These are phyloP conservation scores for Xylaria nigripes DNA, from an alignment of 495 filamentous ascomycete genomes.

Conservation along the genomic window DNA sequence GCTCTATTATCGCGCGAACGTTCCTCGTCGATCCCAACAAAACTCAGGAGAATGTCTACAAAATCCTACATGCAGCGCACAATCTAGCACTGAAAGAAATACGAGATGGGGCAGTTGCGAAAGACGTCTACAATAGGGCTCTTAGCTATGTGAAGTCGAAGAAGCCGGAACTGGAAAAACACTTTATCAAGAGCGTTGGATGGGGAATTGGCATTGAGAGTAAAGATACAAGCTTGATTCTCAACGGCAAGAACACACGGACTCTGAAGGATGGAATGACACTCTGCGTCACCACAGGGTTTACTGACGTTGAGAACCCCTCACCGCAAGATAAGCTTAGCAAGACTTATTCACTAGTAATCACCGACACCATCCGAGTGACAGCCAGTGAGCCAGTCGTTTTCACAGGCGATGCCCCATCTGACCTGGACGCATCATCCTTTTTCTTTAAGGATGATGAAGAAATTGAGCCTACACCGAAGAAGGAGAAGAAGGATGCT, in stretches of 20 bases:
- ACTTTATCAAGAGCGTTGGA: conserved; percentile 85
- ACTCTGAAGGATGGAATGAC: conserved; percentile 95
- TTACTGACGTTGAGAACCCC: conserved; percentile 78
- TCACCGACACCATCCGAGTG: conserved; percentile 90
- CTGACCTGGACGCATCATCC: conserved; percentile 81
- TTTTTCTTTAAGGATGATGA: conserved; percentile 96
- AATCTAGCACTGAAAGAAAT: conserved; percentile 82
- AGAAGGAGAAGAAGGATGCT: conserved; percentile 75
- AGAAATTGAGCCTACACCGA: conserved; percentile 55
- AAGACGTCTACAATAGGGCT: conserved; percentile 89
- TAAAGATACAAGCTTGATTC: conserved; percentile 66
- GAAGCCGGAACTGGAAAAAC: conserved; percentile 87
- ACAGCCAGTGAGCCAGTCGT: conserved; percentile 66
- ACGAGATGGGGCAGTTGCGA: conserved; percentile 75
- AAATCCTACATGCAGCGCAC: conserved; percentile 77
- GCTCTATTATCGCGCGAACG: conserved; percentile 79
- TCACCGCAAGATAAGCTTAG: conserved; percentile 78
- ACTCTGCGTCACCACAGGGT: conserved; percentile 75
- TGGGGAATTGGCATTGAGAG: conserved; percentile 88
- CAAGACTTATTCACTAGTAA: conserved; percentile 76
- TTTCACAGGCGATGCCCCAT: conserved; percentile 86
- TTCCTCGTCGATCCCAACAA: conserved; percentile 97
- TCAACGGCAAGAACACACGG: conserved; percentile 77
- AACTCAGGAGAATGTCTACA: conserved; percentile 87
- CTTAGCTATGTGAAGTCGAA: conserved; percentile 66